Evolutionary conservation across 495 filamentous ascomycete genomes (phyloP), one percentile per base, ranked within the genome.

Genomic region (Talaromyces thailandensis): DNA sequence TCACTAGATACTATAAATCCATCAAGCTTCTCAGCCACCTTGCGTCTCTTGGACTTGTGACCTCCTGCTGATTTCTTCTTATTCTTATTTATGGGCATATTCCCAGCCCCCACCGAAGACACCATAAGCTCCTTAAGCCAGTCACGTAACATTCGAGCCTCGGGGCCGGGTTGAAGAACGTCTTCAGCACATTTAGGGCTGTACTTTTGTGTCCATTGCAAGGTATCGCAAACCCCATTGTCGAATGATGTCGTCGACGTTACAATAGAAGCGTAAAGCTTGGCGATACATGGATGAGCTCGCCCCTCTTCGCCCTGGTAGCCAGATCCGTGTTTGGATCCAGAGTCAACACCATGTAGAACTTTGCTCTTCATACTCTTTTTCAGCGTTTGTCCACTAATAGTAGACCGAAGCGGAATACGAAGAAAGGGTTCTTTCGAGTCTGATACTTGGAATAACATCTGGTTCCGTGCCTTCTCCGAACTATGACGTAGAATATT

Each of bases 1-100:
- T 90, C 92, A 68, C 88, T 93, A 9, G 85, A 88, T 8, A 98
- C 81, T 35, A 99, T 78, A 67, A 99, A 99, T 0, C 84, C 91
- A 64, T 95, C 89, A 6, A 96, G 74, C 56, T 90, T 85, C 59
- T 82, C 81, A 3, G 73, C 76, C 66, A 87, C 88, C 65, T 87
- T 88, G 62, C 85, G 83, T 64, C 84, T 86, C 67, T 90, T 93
- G 66, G 84, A 88, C 61, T 76, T 80, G 56, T 78, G 82, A 35
- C 71, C 73, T 21, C 73, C 74, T 28, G 70, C 62, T 4, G 51
- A 40, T 18, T 77, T 79, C 7, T 66, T 56, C 59, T 83, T 83
- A 1, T 74, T 58, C 48, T 73, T 78, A 16, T 76, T 73, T 58
- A 71, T 76, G 0, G 73, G 68, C n/a, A 65, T 26, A 29, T 76